These are phyloP conservation scores for Quercus robur DNA, from an alignment of 306 rosid genomes.

Conservation along the genomic window DNA sequence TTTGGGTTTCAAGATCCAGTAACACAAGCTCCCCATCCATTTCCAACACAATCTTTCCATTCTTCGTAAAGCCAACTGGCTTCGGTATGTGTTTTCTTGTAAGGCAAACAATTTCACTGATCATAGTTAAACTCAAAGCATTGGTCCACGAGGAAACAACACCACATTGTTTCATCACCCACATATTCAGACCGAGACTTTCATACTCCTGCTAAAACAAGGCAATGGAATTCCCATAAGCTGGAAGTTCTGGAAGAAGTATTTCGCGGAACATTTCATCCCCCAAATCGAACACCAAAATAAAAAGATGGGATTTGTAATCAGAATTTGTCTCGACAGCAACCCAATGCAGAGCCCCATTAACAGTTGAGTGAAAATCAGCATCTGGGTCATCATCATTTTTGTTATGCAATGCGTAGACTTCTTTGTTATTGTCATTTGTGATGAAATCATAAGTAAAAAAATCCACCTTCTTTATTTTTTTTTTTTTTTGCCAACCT, in stretches of 20 bases:
- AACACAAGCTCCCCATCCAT: neutral
- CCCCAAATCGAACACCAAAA: constrained; percentile 18
- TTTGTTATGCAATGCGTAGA: accelerated
- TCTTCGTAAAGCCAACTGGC: neutral
- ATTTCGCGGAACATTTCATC: constrained; percentile 24
- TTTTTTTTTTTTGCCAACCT: too few species aligned
- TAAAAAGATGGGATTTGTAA: neutral
- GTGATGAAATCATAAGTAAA: too few species aligned
- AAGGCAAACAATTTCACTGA: accelerated
- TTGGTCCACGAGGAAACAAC: constrained; percentile 26
- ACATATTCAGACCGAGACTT: neutral
- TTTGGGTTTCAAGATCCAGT: neutral
- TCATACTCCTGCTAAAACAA: neutral
- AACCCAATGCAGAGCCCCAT: constrained; percentile 27
- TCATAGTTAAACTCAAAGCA: neutral
- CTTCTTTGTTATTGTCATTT: too few species aligned
- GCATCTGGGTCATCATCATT: too few species aligned
- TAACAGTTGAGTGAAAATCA: neutral
- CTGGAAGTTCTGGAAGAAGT: neutral
- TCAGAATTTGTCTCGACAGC: neutral
- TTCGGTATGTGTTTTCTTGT: neutral
- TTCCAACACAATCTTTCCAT: constrained; percentile 7
- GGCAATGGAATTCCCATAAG: constrained; percentile 5
- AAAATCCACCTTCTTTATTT: too few species aligned
- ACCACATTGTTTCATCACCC: constrained; percentile 34